Percentiles rank a stretch among this genome's conserved stretches.
Conservation (phyloP, 352 stramenopile genomes). For the Phytophthora megakarya region DNA sequence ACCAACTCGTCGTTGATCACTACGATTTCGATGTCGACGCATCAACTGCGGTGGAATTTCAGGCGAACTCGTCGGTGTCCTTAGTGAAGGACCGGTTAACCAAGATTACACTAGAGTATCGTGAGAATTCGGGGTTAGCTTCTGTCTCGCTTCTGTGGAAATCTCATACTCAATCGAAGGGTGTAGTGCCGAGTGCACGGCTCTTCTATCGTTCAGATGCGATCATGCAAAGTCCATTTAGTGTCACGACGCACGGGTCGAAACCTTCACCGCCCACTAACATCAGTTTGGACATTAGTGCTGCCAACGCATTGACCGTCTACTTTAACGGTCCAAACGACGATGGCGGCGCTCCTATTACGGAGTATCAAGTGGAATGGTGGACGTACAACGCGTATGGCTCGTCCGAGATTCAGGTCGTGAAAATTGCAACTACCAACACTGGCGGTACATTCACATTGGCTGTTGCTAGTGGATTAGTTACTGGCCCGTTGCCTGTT, state of each 20-base stretch:
- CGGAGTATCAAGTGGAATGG: constrained; percentile 90
- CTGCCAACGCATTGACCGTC: constrained; percentile 69
- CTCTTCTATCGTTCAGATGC: constrained; percentile 82
- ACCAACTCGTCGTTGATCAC: constrained; percentile 56
- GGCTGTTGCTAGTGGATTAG: constrained; percentile 44
- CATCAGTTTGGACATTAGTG: constrained; percentile 50
- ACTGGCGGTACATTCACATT: constrained; percentile 88
- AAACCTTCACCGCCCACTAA: constrained; percentile 59
- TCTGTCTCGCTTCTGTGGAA: constrained; percentile 88
- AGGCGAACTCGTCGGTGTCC: constrained; percentile 40
- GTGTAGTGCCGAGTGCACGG: constrained; percentile 82
- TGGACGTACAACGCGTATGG: constrained; percentile 66
- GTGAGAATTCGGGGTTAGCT: constrained; percentile 89
- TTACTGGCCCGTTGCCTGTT: constrained; percentile 61
- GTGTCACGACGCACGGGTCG: constrained; percentile 51
- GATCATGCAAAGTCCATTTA: constrained; percentile 74
- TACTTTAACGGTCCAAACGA: constrained; percentile 84
- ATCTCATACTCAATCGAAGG: constrained; percentile 87
- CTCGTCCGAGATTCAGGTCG: constrained; percentile 66
- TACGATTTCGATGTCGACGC: constrained; percentile 51
- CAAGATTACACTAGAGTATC: constrained; percentile 93
- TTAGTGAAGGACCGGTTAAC: constrained; percentile 84
- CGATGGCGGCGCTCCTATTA: constrained; percentile 86
- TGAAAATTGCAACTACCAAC: constrained; percentile 83
- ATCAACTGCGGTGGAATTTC: constrained; percentile 37